These are phyloP conservation scores for Neofusicoccum sp. DNA, from an alignment of 2,329 filamentous ascomycete genomes.

Conservation along the genomic window DNA sequence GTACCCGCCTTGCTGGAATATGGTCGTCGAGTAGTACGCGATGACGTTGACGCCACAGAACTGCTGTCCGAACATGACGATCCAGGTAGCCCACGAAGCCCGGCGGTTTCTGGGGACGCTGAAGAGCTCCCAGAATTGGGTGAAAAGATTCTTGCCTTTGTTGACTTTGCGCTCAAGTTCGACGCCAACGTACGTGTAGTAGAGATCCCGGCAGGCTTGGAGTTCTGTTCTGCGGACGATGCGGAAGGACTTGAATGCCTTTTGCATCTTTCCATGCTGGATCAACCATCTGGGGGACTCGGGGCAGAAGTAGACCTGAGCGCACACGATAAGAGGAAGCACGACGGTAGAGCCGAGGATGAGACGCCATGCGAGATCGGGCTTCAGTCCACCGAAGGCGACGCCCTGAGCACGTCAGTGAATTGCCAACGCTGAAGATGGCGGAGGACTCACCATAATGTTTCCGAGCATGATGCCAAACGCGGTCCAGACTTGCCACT, in stretches of 20 bases:
- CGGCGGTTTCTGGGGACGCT: constrained; percentile 47
- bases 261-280: constrained; percentile 38
- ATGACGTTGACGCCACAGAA: constrained; percentile 31
- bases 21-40: constrained; percentile 29
- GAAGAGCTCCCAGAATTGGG: constrained; percentile 45
- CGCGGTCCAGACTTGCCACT: constrained; percentile 45
- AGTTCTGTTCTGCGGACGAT: constrained; percentile 40
- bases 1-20: constrained; percentile 32
- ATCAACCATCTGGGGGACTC: constrained; percentile 49
- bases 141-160: constrained; percentile 23
- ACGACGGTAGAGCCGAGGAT: constrained; percentile 17
- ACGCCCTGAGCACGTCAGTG: background rate
- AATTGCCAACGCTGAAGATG: background rate
- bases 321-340: constrained; percentile 14
- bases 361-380: constrained; percentile 13
- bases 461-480: constrained; percentile 22
- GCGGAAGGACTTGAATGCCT: constrained; percentile 43
- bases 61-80: constrained; percentile 20
- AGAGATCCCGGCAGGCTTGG: constrained; percentile 47
- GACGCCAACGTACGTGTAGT: constrained; percentile 31
- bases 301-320: constrained; percentile 19
- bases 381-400: background rate
- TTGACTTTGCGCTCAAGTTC: constrained; percentile 38
- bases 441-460: background rate
- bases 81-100: constrained; percentile 30